These are phyloP conservation scores for Ogataea ganodermae DNA, from an alignment of 805 yeast genomes.

Conservation along the genomic window DNA sequence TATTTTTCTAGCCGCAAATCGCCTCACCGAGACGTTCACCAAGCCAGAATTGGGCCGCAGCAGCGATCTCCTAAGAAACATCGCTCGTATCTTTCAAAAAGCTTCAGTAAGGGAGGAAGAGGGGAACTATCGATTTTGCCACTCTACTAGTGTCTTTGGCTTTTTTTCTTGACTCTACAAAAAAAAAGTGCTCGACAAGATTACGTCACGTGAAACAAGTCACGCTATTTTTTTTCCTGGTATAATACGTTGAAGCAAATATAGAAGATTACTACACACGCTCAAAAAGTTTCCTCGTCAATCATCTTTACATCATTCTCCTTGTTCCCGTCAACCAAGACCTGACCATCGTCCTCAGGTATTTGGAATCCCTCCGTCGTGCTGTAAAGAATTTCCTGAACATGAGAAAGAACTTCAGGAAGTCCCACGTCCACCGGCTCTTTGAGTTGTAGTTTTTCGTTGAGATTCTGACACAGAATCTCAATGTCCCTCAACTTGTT, in stretches of 20 bases:
- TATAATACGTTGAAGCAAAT: background rate
- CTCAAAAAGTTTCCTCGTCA: slow-evolving; percentile 41
- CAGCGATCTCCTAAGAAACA: slow-evolving; percentile 4
- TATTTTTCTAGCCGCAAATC: background rate
- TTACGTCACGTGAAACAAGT: background rate
- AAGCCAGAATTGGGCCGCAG: slow-evolving; percentile 3
- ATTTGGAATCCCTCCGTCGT: slow-evolving; percentile 84
- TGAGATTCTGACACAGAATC: slow-evolving; percentile 66
- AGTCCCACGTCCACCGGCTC: slow-evolving; percentile 29
- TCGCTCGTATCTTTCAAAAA: background rate
- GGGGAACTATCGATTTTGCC: background rate
- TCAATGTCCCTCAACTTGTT: slow-evolving; percentile 88
- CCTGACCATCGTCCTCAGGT: slow-evolving; percentile 39
- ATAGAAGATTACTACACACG: background rate
- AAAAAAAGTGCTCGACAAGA: background rate
- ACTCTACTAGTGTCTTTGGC: background rate
- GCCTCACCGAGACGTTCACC: slow-evolving; percentile 1
- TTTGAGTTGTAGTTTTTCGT: slow-evolving; percentile 46
- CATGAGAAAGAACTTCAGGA: slow-evolving; percentile 52
- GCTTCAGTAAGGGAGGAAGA: no score
- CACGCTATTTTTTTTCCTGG: background rate
- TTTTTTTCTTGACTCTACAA: no score
- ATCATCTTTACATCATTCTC: slow-evolving; percentile 28
- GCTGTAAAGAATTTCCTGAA: slow-evolving; percentile 75
- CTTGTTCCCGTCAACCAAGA: slow-evolving; percentile 11